Evolutionary conservation across 768 basidiomycete genomes (phyloP).

Genomic region (Amanita thiersii): DNA sequence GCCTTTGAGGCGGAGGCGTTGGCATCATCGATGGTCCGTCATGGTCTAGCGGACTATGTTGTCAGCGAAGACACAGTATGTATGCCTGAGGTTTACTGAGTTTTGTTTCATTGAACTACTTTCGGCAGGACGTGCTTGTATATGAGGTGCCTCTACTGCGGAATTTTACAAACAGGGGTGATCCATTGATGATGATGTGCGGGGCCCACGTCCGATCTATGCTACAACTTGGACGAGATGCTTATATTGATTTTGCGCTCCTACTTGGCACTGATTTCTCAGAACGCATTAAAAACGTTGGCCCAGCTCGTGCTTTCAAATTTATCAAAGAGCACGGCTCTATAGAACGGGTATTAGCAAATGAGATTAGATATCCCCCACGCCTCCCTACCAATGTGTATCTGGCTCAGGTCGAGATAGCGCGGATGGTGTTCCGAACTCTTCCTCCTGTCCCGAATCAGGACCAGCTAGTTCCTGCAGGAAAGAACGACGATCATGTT

Average conservation of each 20-base stretch:
- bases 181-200: constrained; percentile 56
- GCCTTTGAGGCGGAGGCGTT: constrained; percentile 83
- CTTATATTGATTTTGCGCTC: constrained; percentile 79
- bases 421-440: constrained; percentile 56
- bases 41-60: constrained; percentile 79
- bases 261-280: constrained; percentile 90
- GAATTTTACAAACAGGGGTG: constrained; percentile 54
- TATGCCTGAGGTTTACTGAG: constrained; percentile 3
- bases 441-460: constrained; percentile 54
- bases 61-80: constrained; percentile 84
- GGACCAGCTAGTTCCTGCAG: constrained; percentile 22
- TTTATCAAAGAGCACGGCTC: constrained; percentile 63
- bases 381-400: constrained; percentile 42
- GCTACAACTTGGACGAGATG: constrained; percentile 45
- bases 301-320: constrained; percentile 69
- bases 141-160: constrained; percentile 80
- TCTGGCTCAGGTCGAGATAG: constrained; percentile 53
- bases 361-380: constrained; percentile 42
- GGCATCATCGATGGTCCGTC: constrained; percentile 66
- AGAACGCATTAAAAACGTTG: constrained; percentile 74
- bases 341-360: constrained; percentile 63
- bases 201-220: constrained; percentile 52
- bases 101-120: constrained; percentile 3
- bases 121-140: constrained; percentile 63
- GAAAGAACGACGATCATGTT: constrained; percentile 34